Evolutionary conservation across 257 asterid species (phyloP).

Genomic region (Nicotiana obtusifolia): DNA sequence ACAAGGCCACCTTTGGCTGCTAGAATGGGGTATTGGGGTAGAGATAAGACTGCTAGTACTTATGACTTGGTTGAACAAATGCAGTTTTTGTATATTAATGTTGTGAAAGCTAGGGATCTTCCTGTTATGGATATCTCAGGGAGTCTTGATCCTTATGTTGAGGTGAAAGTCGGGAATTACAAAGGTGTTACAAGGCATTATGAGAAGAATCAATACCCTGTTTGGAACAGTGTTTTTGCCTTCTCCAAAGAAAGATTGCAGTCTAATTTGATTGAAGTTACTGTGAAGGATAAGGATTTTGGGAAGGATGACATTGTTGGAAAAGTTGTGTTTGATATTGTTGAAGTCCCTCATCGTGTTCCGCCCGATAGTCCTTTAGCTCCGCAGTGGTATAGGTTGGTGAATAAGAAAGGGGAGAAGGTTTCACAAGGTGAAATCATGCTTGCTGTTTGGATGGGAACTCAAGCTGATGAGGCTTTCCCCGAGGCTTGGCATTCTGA

Average conservation of each 20-base stretch:
- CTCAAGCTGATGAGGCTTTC: constrained; percentile 91
- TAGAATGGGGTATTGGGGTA: constrained; percentile 87
- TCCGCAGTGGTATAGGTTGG: constrained; percentile 73
- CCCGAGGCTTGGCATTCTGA: constrained; percentile 93
- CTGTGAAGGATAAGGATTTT: constrained; percentile 68
- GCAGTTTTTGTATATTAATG: constrained; percentile 55
- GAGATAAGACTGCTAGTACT: constrained; percentile 84
- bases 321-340: constrained; percentile 51
- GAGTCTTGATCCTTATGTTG: constrained; percentile 87
- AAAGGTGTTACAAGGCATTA: constrained; percentile 65
- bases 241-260: constrained; percentile 71
- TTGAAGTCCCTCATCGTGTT: constrained; percentile 59
- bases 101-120: constrained; percentile 77
- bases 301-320: constrained; percentile 82
- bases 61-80: constrained; percentile 90
- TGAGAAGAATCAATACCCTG: constrained; percentile 68
- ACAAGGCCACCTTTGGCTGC: constrained; percentile 88
- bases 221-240: constrained; percentile 68
- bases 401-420: constrained; percentile 53
- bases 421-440: constrained; percentile 57
- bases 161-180: constrained; percentile 83
- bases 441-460: constrained; percentile 95
- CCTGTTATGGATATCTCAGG: constrained; percentile 71
- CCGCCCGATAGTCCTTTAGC: constrained; percentile 93
- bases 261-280: constrained; percentile 59